A percentile compares a stretch with the other conserved stretches of the same genome.
Conservation (phyloP, 805 yeast species). For the Pichia phayaonensis region DNA sequence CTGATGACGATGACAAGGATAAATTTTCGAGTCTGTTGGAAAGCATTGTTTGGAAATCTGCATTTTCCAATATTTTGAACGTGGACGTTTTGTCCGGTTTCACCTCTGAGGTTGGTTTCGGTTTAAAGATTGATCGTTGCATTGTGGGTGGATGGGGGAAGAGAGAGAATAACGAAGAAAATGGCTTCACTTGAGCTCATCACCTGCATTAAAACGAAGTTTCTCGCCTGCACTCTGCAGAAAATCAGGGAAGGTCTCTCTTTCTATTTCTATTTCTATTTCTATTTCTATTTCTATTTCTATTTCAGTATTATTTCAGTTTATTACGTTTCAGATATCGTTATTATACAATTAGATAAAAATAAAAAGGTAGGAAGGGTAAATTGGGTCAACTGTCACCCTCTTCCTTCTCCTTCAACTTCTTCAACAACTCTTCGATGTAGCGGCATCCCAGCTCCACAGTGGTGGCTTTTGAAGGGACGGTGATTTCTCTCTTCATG, state of each 20-base stretch:
- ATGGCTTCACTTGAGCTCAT: no score
- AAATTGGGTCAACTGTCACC: no score
- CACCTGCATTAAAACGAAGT: no score
- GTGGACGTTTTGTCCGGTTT: not conserved
- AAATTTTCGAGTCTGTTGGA: constrained; percentile 2
- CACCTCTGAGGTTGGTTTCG: not conserved
- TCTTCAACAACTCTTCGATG: constrained; percentile 43
- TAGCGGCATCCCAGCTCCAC: constrained; percentile 81
- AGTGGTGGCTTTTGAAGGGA: constrained; percentile 90
- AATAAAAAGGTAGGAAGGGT: no score
- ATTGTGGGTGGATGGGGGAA: not conserved
- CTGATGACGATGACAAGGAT: not conserved
- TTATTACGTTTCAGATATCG: no score
- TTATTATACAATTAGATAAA: no score
- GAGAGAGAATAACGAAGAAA: not conserved
- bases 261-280: no score
- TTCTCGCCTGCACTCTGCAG: no score
- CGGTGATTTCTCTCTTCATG: constrained; percentile 46
- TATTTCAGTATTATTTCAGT: no score
- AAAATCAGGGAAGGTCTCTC: no score
- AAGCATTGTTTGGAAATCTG: constrained; percentile 5
- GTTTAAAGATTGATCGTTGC: not conserved
- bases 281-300: no score
- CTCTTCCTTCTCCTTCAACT: constrained; percentile 25
- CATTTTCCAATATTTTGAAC: not conserved